Conservation (phyloP, 352 stramenopile species). For the Pythium pyrilobum region DNA sequence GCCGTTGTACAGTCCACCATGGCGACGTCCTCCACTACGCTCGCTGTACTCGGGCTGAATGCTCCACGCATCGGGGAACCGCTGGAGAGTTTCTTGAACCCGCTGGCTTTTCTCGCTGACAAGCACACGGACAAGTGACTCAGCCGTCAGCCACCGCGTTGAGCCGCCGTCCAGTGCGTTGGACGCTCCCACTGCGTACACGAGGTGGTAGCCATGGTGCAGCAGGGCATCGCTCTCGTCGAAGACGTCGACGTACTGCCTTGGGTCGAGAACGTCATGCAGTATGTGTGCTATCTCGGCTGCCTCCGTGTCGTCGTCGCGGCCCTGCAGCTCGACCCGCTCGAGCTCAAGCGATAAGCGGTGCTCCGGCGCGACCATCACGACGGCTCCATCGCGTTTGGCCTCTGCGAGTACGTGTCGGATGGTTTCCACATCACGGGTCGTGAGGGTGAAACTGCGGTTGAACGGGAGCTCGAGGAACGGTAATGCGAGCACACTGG, state of each 20-base stretch:
- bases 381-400: conserved; percentile 31
- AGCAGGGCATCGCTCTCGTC: conserved; percentile 88
- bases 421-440: conserved; percentile 23
- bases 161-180: conserved; percentile 38
- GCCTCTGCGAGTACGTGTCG: conserved; percentile 31
- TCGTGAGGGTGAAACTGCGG: conserved; percentile 38
- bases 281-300: conserved; percentile 15
- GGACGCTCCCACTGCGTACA: conserved; percentile 74
- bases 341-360: conserved; percentile 88
- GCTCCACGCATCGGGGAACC: conserved; percentile 28
- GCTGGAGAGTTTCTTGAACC: conserved; percentile 32
- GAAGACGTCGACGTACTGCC: conserved; percentile 73
- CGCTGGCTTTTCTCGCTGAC: conserved; percentile 1
- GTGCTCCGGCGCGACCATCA: conserved; percentile 84
- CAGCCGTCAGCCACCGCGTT: conserved; percentile 47
- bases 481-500: conserved; percentile 30
- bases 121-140: conserved; percentile 38
- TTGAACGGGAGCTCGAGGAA: conserved; percentile 74
- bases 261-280: conserved; percentile 36
- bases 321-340: conserved; percentile 31
- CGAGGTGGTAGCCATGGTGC: conserved; percentile 82
- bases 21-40: conserved; percentile 21
- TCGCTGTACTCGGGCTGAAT: conserved; percentile 26
- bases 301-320: neutral
- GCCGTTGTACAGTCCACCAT: conserved; percentile 27